Percentiles rank a stretch among this genome's conserved stretches.
phyloP scores from a whole-genome alignment of 225 moss, liverwort and hornwort species.

The Polytrichum formosum region DNA sequence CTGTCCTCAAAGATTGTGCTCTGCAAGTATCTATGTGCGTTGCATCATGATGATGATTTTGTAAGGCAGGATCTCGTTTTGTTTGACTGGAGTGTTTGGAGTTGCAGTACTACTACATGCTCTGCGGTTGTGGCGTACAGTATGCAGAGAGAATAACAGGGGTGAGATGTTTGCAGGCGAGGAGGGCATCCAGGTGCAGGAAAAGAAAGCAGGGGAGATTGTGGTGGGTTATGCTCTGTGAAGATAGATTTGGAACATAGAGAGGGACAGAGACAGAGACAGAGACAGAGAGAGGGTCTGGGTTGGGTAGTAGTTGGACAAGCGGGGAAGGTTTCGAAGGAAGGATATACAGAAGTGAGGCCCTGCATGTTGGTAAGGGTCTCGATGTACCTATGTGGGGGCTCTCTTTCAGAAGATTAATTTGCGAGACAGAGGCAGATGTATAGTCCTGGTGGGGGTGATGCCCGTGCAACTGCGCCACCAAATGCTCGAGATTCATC shows the following conservation, averaged over 20 bases:
- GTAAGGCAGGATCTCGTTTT: not conserved
- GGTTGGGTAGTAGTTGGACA: not conserved
- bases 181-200: slow-evolving; percentile 38
- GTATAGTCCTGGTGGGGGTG: slow-evolving; percentile 79
- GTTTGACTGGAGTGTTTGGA: not conserved
- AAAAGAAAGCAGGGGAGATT: slow-evolving; percentile 39
- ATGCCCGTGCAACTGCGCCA: slow-evolving; percentile 72
- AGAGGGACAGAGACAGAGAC: too few species aligned
- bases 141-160: slow-evolving; percentile 20
- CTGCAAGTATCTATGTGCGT: not conserved
- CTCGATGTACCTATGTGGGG: slow-evolving; percentile 1
- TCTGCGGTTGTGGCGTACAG: not conserved
- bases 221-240: slow-evolving; percentile 35
- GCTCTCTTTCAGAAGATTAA: slow-evolving; percentile 16
- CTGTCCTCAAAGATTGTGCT: not conserved
- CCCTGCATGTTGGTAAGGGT: not conserved
- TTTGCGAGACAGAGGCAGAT: slow-evolving; percentile 64
- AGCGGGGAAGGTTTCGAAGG: too few species aligned
- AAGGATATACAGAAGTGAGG: too few species aligned
- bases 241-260: slow-evolving; percentile 34
- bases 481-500: slow-evolving; percentile 74
- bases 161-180: slow-evolving; percentile 37
- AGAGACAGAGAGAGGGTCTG: slow-evolving; percentile 13
- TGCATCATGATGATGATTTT: too few species aligned
- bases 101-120: not conserved